Evolutionary conservation across 495 filamentous ascomycete species (phyloP).

Genomic region (Friedmanniomyces simplex): DNA sequence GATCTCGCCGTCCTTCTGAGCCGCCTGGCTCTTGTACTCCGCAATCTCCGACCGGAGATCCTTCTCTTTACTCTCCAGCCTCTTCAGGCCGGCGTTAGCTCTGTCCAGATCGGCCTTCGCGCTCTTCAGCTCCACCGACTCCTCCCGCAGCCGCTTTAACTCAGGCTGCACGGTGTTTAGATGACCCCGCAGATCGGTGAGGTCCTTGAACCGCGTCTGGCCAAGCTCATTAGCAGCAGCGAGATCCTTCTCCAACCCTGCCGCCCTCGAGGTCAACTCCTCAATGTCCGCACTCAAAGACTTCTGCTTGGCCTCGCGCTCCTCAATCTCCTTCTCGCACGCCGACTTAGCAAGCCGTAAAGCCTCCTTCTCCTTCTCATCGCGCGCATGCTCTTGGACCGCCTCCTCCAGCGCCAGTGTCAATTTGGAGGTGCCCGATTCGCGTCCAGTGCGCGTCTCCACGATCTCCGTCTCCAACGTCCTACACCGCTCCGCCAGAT

Average conservation of each 20-base stretch:
- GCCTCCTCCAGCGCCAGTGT: background rate
- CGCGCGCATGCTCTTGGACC: conserved; percentile 43
- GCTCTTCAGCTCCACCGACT: conserved; percentile 59
- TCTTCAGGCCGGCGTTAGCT: conserved; percentile 57
- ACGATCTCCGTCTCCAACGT: conserved; percentile 50
- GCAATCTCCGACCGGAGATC: conserved; percentile 66
- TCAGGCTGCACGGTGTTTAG: conserved; percentile 82
- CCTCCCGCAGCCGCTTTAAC: conserved; percentile 60
- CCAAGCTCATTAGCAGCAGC: conserved; percentile 78
- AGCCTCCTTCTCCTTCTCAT: conserved; percentile 36
- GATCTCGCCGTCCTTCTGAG: conserved; percentile 67
- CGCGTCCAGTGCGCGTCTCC: conserved; percentile 29
- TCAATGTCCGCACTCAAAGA: conserved; percentile 62
- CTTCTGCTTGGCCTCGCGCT: conserved; percentile 48
- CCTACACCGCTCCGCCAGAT: conserved; percentile 13
- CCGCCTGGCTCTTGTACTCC: conserved; percentile 53
- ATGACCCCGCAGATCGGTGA: conserved; percentile 65
- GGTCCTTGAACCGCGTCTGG: conserved; percentile 73
- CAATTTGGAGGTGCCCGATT: background rate
- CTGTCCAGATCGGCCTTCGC: conserved; percentile 61
- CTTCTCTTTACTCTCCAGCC: conserved; percentile 67
- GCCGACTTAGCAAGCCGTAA: conserved; percentile 30
- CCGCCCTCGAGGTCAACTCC: conserved; percentile 56
- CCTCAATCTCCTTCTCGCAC: conserved; percentile 26
- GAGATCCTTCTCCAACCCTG: conserved; percentile 69